Base-by-base conservation (phyloP, 208 protist genomes). In the Trypanosoma rangeli region DNA sequence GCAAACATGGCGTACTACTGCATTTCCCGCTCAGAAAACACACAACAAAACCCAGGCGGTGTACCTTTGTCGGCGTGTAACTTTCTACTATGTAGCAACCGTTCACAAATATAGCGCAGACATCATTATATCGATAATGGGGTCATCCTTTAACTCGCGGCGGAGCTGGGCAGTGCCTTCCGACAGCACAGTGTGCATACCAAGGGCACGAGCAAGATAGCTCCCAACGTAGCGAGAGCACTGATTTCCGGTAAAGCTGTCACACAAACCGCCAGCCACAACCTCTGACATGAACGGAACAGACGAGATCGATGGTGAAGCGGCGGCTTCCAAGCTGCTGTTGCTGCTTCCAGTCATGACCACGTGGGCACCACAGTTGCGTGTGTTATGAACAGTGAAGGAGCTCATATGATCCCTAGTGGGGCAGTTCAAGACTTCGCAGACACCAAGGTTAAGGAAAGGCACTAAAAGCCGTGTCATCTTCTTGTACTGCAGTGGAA, bases 401-500 rank as follows among this genome's bases (percentile, higher is more conserved):
- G 85, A 86, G 31, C 84, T 83, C 74, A 87, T 86, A 50, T 80
- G 75, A 57, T 80, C 79, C 52, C 66, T 68, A 9, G 46, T 55
- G n/a, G 80, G 65, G 16, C 79, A 79, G 57, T 95, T 95, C 85
- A 95, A 92, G 4, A 93, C 55, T 48, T 95, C 90, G 64, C 90
- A 92, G 22, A 78, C 82, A 53, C 90, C 90, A 22, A 95, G 74
- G 4, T 61, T 18, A 29, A 93, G 64, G 68, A 88, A 95, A 0
- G 87, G 86, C 55, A 90, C 57, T 33, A 57, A 74, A 20, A 93
- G 67, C 24, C 79, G 79, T 64, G 82, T 76, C 87, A 95, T 66
- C 57, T 83, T 86, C 54, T 93, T 95, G 68, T 93, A 67, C 42
- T 89, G 84, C n/a, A 94, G 76, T 0, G 89, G 86, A 57, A 92